A percentile compares a stretch with the other conserved stretches of the same genome.
Evolutionary conservation across 2,329 filamentous ascomycete species (phyloP).

Genomic region (Fusarium sp.): DNA sequence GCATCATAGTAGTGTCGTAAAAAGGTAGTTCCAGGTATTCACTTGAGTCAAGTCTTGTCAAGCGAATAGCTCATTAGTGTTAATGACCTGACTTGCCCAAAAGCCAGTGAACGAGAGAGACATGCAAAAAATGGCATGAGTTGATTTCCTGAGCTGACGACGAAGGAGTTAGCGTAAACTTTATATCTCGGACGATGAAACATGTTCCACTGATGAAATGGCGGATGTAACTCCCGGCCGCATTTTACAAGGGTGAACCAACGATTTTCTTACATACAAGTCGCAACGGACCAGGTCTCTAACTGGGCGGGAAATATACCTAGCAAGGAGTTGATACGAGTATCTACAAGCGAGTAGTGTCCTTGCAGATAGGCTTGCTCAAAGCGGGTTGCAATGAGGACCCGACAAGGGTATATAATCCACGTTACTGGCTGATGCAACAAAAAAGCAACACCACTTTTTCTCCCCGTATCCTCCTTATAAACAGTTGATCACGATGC

Average conservation of each 20-base stretch:
- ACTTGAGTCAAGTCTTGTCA: accelerated
- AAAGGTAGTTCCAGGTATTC: accelerated
- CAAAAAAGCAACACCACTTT: background rate
- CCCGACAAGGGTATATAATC: background rate
- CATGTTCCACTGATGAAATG: background rate
- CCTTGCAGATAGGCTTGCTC: background rate
- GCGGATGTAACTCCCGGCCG: background rate
- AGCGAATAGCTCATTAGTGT: background rate
- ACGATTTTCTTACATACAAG: background rate
- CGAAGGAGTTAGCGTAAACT: background rate
- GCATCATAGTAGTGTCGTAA: background rate
- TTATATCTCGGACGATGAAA: background rate
- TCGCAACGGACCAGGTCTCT: background rate
- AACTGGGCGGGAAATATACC: too few relatives aligned
- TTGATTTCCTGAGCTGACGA: background rate
- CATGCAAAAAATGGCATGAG: background rate
- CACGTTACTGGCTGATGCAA: background rate
- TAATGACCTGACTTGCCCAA: background rate
- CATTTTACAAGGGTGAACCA: background rate
- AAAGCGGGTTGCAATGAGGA: background rate
- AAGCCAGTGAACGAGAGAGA: background rate
- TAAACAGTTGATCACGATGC: background rate
- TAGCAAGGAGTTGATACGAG: too few relatives aligned
- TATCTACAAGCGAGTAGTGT: background rate
- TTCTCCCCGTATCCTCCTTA: background rate